These are phyloP conservation scores for Sedum album DNA, from an alignment of 164 flowering plant genomes.

Conservation along the genomic window DNA sequence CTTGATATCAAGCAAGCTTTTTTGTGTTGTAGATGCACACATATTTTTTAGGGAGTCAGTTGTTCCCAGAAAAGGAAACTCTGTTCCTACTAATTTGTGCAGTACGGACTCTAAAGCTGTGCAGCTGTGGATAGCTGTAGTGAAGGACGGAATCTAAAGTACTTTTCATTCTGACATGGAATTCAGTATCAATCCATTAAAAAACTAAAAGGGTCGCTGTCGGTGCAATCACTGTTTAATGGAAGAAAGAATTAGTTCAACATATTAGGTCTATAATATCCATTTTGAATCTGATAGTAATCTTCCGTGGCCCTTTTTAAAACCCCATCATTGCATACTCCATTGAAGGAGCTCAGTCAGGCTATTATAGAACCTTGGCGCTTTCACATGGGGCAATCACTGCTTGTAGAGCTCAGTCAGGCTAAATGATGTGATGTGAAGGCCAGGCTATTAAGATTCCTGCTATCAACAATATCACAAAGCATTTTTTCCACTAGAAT, in stretches of 20 bases:
- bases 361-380: neutral
- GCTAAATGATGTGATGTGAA: neutral
- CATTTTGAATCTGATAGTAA: neutral
- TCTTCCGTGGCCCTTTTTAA: neutral
- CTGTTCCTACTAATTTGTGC: neutral
- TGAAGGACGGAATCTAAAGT: neutral
- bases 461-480: neutral
- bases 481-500: neutral
- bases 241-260: neutral
- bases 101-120: neutral
- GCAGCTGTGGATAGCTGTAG: neutral
- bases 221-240: neutral
- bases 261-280: neutral
- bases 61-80: neutral
- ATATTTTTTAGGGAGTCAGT: neutral
- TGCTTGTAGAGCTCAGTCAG: neutral
- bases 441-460: neutral
- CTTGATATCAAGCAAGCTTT: neutral
- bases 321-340: neutral
- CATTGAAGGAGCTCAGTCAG: neutral
- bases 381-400: neutral
- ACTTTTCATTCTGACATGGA: neutral
- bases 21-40: neutral
- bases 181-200: neutral
- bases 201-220: neutral